Conservation (phyloP, 2,329 filamentous ascomycete genomes). For the Calonectria fujianensis region DNA sequence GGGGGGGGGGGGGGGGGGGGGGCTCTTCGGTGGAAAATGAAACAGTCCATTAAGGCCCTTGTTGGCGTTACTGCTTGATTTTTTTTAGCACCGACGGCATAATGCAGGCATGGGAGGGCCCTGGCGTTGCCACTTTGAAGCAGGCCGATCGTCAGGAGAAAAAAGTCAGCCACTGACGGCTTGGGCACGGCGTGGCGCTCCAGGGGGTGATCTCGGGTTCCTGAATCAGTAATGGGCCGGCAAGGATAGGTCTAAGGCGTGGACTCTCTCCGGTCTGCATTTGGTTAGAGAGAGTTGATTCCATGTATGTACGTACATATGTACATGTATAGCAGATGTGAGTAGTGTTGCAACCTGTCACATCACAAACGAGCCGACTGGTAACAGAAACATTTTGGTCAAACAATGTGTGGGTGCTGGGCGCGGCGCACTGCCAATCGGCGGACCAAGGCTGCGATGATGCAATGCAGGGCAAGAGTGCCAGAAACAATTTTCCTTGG, state of each 20-base stretch:
- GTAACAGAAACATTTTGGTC: conserved; percentile 28
- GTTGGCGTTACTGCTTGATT: conserved; percentile 33
- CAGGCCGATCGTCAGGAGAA: conserved; percentile 53
- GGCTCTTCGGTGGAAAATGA: conserved; percentile 31
- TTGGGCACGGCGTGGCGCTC: conserved; percentile 41
- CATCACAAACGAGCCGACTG: conserved; percentile 20
- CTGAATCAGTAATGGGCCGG: conserved; percentile 25
- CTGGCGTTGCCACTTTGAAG: conserved; percentile 41
- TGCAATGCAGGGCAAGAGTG: conserved; percentile 30
- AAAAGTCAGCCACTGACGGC: conserved; percentile 48
- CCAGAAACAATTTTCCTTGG: conserved; percentile 34
- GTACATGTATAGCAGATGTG: not conserved
- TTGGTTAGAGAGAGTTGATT: conserved; percentile 7
- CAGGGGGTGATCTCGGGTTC: conserved; percentile 36
- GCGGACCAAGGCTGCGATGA: conserved; percentile 23
- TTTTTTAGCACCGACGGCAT: conserved; percentile 34
- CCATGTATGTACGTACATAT: not conserved
- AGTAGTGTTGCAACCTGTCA: not conserved
- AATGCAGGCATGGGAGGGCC: conserved; percentile 21
- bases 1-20: conserved; percentile 36
- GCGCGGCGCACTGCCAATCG: conserved; percentile 14
- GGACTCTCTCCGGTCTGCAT: not conserved
- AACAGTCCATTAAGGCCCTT: conserved; percentile 31
- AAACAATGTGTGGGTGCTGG: conserved; percentile 27
- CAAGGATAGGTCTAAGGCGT: not conserved